Evolutionary conservation across 2,329 filamentous ascomycete genomes (phyloP), one percentile per base, ranked within the genome.

Genomic region (Leptographium procerum): DNA sequence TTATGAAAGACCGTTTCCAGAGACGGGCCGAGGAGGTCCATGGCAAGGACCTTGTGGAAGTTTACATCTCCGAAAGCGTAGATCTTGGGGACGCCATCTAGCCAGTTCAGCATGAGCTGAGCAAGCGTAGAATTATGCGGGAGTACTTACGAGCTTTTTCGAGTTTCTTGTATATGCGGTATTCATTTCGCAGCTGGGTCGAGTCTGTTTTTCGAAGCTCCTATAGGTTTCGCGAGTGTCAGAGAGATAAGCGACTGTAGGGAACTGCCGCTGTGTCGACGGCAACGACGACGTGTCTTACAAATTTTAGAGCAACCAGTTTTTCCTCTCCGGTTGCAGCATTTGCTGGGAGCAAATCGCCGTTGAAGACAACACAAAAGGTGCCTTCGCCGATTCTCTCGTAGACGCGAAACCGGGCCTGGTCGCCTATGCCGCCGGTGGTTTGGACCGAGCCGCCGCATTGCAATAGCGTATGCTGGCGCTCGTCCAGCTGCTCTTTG

Each of bases 401-500:
- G 36, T 24, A 22, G 24, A 64, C 51, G 14, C 59, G 59, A 31
- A 63, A 52, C 19, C 50, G 34, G n/a, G 56, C 50, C 34, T 55
- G 40, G n/a, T 63, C 63, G 6, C 43, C 54, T 0, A 52, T 13
- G 10, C 28, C 50, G 48, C 59, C 58, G 4, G 58, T 59, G 19
- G 36, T 31, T 29, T 62, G 56, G 22, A 61, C 16, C 1, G 55
- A 40, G 13, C 60, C 61, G 3, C 57, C 57, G 29, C 33, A 40
- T 13, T 59, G 34, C 8, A 28, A 24, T 1, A 64, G 56, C 1
- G 16, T 10, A 14, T 29, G 55, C 56, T 64, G 63, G 91, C 92
- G 1, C 75, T 97, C 26, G 83, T 96, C 19, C 90, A 97, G 67
- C 78, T 96, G 3, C 96, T 97, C 69, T 84, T 90, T n/a, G 85